phyloP scores from a whole-genome alignment of 305 asterid species.

The Galium porrigens region DNA sequence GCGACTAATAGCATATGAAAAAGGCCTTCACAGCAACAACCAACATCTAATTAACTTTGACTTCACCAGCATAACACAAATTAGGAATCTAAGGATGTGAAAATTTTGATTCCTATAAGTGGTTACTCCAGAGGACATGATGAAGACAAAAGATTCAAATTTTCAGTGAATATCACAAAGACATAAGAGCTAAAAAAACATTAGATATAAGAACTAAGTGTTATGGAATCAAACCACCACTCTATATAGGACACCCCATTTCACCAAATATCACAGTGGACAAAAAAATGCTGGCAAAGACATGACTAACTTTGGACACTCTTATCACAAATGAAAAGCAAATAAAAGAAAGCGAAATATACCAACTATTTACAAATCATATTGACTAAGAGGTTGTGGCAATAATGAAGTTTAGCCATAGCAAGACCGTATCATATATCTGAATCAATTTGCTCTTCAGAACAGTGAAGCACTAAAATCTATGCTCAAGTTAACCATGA shows the following conservation, averaged over 20 bases:
- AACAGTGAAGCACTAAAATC: not conserved
- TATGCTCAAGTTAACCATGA: slow-evolving; percentile 1
- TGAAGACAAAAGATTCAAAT: not conserved
- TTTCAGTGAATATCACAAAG: not conserved
- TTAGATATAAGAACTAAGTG: not conserved
- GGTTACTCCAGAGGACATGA: not conserved
- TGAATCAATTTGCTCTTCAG: slow-evolving; percentile 2
- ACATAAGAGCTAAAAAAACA: not conserved
- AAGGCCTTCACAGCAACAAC: not conserved
- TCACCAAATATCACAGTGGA: not conserved
- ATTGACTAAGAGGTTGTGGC: not conserved
- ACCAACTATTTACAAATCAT: not conserved
- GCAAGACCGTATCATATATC: not conserved
- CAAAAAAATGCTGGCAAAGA: not conserved
- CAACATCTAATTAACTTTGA: not conserved
- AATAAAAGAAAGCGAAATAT: not conserved
- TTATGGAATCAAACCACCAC: not conserved
- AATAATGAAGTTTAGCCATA: not conserved
- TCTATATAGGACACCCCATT: not conserved
- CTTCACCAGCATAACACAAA: not conserved
- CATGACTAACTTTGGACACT: too few relatives aligned
- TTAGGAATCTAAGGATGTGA: not conserved
- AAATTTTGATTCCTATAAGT: not conserved
- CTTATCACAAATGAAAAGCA: not conserved
- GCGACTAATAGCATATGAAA: not conserved